phyloP scores from a whole-genome alignment of 148 eudicot genomes.

The Drosera capensis region DNA sequence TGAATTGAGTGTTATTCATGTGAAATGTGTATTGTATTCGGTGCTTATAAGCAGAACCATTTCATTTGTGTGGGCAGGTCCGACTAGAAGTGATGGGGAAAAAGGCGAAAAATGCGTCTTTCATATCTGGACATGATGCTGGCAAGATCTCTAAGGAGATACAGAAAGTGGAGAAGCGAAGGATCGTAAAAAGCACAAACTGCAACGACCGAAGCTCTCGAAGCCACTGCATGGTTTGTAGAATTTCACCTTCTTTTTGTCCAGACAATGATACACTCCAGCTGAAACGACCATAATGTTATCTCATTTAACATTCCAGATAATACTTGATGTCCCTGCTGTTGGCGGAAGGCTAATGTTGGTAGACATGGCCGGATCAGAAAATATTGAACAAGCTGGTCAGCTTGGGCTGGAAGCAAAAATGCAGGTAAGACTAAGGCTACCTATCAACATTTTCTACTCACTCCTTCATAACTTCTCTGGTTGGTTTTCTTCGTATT shows the following conservation, averaged over 20 bases:
- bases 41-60: background rate
- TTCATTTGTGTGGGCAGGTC: constrained; percentile 31
- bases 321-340: constrained; percentile 83
- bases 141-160: constrained; percentile 92
- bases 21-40: no score
- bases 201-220: constrained; percentile 92
- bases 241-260: background rate
- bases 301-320: constrained; percentile 23
- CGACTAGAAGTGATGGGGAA: constrained; percentile 91
- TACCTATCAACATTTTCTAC: background rate
- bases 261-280: no score
- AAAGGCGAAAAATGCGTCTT: constrained; percentile 94
- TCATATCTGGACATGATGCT: constrained; percentile 88
- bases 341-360: constrained; percentile 97
- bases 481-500: no score
- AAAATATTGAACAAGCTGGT: constrained; percentile 97
- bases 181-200: constrained; percentile 77
- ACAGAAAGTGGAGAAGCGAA: constrained; percentile 90
- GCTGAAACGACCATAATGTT: no score
- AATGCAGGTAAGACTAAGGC: constrained; percentile 53
- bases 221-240: constrained; percentile 91
- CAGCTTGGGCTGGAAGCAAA: constrained; percentile 85
- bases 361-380: constrained; percentile 99
- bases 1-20: no score
- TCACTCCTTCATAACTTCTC: no score